Evolutionary conservation across 768 basidiomycete genomes (phyloP), one percentile per base, ranked within the genome.

Genomic region (Lactifluus volemus): DNA sequence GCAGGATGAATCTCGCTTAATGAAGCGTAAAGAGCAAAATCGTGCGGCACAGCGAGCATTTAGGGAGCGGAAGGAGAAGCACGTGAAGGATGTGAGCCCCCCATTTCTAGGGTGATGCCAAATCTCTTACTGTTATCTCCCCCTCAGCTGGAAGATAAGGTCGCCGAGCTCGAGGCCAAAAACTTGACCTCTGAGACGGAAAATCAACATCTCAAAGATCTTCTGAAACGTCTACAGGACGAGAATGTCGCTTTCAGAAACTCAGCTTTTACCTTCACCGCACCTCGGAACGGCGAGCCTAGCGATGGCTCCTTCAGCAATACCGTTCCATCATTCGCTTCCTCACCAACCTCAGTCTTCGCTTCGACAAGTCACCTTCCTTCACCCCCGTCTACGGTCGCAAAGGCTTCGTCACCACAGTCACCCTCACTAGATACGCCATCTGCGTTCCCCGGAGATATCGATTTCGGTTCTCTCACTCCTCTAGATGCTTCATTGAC

Each of bases 21-120:
- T 89, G 65, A 95, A 96, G 70, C 85, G 96, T 64, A 98, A 98
- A 75, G 91, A 98, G 68, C 96, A 98, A 75, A 99, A 99, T 68
- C 81, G 96, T 58, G 93, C 94, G 3, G 96, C 96, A 7, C 97
- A 99, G 73, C 85, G 96, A 55, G 96, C 96, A 1, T 99, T 99
- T 78, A 79, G 96, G 58, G 97, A 98, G 73, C 82, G 96, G 63
- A 95, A 98, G 74, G 96, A 99, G 76, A 92, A 91, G 68, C 94
- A 97, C 72, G 92, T 98, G 65, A 93, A 92, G 71, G 94, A 97
- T 71, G 94, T 97, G 69, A 76, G 92, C 80, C 1, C 17, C 19
- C 9, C 44, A 3, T 19, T 19, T 2, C 25, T n/a, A 5, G 30
- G 3, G 9, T 36, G 7, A 36, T 6, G 5, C 4, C 42, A 12